Evolutionary conservation across 176 grass and related monocot genomes (phyloP).

Genomic region (Poa pratensis): DNA sequence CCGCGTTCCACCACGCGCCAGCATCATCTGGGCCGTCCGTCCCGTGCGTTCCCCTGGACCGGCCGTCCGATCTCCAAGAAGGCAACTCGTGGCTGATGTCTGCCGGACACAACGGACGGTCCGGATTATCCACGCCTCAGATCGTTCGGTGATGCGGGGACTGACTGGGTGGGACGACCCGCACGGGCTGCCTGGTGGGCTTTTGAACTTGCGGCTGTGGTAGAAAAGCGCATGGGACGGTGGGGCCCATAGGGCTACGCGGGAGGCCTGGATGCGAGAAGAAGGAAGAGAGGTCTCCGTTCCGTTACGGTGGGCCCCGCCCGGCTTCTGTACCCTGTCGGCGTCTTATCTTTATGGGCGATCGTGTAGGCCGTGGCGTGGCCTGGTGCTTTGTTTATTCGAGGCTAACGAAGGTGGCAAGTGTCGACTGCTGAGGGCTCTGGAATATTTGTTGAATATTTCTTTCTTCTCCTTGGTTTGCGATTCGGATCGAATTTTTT

Average conservation of each 20-base stretch:
- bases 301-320: not conserved
- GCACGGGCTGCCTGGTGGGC: not conserved
- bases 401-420: not conserved
- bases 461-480: not conserved
- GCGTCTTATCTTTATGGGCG: constrained; percentile 28
- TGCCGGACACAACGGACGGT: not conserved
- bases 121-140: not conserved
- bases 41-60: not conserved
- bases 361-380: constrained; percentile 35
- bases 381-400: constrained; percentile 34
- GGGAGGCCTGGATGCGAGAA: not conserved
- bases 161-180: not conserved
- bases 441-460: not conserved
- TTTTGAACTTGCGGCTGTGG: constrained; percentile 56
- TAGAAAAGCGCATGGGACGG: constrained; percentile 58
- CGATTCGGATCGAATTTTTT: not conserved
- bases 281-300: not conserved
- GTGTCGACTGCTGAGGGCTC: not conserved
- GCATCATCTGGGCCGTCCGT: not conserved
- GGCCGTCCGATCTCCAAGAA: not conserved
- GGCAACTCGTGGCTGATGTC: constrained; percentile 39
- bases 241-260: constrained; percentile 40
- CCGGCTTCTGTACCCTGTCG: no score
- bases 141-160: not conserved
- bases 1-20: not conserved